These are phyloP conservation scores for Grosmannia huntii DNA, from an alignment of 2,329 filamentous ascomycete species.

Conservation along the genomic window DNA sequence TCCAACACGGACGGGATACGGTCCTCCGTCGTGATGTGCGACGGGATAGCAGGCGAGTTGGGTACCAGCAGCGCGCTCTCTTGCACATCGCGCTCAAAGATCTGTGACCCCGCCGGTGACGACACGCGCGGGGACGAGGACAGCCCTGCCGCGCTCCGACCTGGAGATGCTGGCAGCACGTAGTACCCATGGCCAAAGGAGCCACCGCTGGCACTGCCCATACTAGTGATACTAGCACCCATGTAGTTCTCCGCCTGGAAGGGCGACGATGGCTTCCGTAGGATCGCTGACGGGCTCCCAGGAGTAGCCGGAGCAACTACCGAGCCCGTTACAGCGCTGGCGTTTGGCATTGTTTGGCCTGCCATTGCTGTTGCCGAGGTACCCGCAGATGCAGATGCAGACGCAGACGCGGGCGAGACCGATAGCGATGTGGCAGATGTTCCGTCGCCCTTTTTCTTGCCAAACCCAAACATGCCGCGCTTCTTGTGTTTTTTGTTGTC, in stretches of 20 bases:
- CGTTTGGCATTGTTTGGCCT: conserved; percentile 9
- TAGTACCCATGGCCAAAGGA: conserved; percentile 19
- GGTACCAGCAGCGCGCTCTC: conserved; percentile 50
- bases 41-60: conserved; percentile 74
- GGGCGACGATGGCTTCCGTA: conserved; percentile 21
- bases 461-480: conserved; percentile 19
- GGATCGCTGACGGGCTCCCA: conserved; percentile 14
- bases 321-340: conserved; percentile 17
- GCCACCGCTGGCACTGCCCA: conserved; percentile 5
- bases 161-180: conserved; percentile 49
- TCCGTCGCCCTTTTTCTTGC: conserved; percentile 28
- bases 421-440: not conserved
- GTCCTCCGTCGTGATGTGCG: conserved; percentile 89
- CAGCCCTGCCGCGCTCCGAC: conserved; percentile 34
- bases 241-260: conserved; percentile 21
- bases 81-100: conserved; percentile 93
- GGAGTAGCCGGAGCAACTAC: not conserved
- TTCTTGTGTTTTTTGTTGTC: conserved; percentile 21
- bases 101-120: conserved; percentile 66
- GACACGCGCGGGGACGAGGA: conserved; percentile 62
- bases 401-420: not conserved
- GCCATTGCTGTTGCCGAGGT: not conserved
- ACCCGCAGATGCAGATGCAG: conserved; percentile 3
- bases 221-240: conserved; percentile 28
- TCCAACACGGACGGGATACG: conserved; percentile 85